phyloP scores from a whole-genome alignment of 2,329 filamentous ascomycete species.

The Magnaporthales sp. region DNA sequence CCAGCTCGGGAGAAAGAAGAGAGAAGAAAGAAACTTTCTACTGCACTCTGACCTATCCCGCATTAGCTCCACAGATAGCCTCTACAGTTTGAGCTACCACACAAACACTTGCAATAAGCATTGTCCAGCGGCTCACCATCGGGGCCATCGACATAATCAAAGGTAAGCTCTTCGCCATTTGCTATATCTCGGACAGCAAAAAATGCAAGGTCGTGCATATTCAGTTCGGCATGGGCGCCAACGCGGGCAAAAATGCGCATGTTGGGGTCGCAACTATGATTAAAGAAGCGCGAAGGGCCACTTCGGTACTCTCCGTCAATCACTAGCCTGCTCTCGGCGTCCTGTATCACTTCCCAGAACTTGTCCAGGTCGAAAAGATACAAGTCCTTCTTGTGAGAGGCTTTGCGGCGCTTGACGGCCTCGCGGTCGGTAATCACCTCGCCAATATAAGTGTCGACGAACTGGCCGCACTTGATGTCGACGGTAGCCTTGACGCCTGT shows the following conservation, averaged over 20 bases:
- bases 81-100: slow-evolving; percentile 57
- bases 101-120: slow-evolving; percentile 44
- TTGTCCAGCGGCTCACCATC: slow-evolving; percentile 38
- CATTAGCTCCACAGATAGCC: slow-evolving; percentile 55
- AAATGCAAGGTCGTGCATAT: slow-evolving; percentile 68
- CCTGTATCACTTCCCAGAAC: slow-evolving; percentile 54
- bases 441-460: slow-evolving; percentile 72
- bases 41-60: background rate
- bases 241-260: slow-evolving; percentile 72
- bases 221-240: slow-evolving; percentile 65
- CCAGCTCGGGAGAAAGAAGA: background rate
- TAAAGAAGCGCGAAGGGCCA: slow-evolving; percentile 73
- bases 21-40: no score
- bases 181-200: slow-evolving; percentile 62
- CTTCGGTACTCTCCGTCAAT: slow-evolving; percentile 69
- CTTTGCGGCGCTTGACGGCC: slow-evolving; percentile 54
- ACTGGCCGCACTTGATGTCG: slow-evolving; percentile 62
- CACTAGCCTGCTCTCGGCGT: slow-evolving; percentile 46
- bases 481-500: slow-evolving; percentile 55
- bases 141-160: slow-evolving; percentile 66
- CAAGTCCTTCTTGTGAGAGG: slow-evolving; percentile 58
- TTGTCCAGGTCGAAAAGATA: slow-evolving; percentile 81
- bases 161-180: slow-evolving; percentile 62
- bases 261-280: slow-evolving; percentile 75
- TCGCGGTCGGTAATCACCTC: slow-evolving; percentile 57